These are phyloP conservation scores for Dimocarpus longan DNA, from an alignment of 345 rosid species.

Conservation along the genomic window DNA sequence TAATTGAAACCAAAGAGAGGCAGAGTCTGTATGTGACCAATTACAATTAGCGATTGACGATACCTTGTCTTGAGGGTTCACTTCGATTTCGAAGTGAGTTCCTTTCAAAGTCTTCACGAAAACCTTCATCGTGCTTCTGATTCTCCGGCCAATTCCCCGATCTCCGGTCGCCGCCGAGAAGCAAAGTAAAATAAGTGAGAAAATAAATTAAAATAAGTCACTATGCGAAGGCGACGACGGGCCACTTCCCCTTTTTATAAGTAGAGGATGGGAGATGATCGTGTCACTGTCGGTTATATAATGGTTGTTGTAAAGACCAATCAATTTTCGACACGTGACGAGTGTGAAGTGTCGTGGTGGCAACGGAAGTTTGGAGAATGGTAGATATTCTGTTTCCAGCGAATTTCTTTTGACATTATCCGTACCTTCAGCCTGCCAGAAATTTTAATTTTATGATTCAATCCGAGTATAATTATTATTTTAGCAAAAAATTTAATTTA, in stretches of 20 bases:
- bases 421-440: too few species aligned
- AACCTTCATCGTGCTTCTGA: conserved; percentile 42
- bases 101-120: conserved; percentile 53
- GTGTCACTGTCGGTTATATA: neutral
- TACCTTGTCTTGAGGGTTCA: conserved; percentile 29
- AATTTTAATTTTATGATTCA: too few species aligned
- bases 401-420: too few species aligned
- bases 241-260: neutral
- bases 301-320: neutral
- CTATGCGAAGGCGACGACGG: neutral
- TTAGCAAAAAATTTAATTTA: too few species aligned
- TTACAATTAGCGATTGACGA: too few species aligned
- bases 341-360: too few species aligned
- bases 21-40: too few species aligned
- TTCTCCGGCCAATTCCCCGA: conserved; percentile 3
- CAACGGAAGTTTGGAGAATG: too few species aligned
- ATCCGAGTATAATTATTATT: too few species aligned
- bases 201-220: neutral
- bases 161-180: conserved; percentile 10
- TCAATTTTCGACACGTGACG: neutral
- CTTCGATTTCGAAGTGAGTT: conserved; percentile 49
- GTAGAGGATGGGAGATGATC: neutral
- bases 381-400: too few species aligned
- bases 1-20: too few species aligned
- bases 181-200: neutral